A percentile compares a stretch with the other conserved stretches of the same genome.
Conservation (phyloP, 2,329 filamentous ascomycete species). For the Fusarium subglutinans region DNA sequence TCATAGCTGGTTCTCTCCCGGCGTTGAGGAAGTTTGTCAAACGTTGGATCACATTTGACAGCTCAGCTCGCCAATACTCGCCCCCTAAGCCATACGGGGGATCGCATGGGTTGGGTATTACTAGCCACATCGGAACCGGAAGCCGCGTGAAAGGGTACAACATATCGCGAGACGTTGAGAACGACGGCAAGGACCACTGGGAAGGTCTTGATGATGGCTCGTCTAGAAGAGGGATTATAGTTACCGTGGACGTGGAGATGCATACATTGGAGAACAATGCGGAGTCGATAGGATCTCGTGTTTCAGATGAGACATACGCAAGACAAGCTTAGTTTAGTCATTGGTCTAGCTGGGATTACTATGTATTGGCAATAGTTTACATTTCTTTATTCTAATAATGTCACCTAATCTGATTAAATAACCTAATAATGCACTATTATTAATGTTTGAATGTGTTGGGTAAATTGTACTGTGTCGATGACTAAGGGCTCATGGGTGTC, state of each 20-base stretch:
- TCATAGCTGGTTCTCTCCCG: slow-evolving; percentile 9
- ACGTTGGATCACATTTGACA: slow-evolving; percentile 12
- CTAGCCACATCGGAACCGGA: background rate
- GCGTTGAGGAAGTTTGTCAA: background rate
- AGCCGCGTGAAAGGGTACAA: background rate
- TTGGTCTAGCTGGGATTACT: background rate
- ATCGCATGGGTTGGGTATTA: background rate
- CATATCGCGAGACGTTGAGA: background rate
- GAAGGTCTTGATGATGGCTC: slow-evolving; percentile 13
- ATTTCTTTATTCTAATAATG: background rate
- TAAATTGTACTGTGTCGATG: background rate
- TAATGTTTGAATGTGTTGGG: too few species aligned
- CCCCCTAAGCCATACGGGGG: background rate
- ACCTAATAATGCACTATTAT: background rate
- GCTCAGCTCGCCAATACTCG: background rate
- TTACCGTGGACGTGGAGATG: slow-evolving; percentile 29
- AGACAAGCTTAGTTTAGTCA: background rate
- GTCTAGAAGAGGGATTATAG: slow-evolving; percentile 12
- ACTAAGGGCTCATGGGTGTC: background rate
- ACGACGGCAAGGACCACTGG: slow-evolving; percentile 2
- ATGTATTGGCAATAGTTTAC: too few species aligned
- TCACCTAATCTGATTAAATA: fast-evolving
- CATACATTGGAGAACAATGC: background rate
- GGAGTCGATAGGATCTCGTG: background rate
- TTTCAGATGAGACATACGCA: background rate